A percentile compares a stretch with the other conserved stretches of the same genome.
These are phyloP conservation scores for Chrysanthemum makinoi DNA, from an alignment of 129 eudicot species.

Conservation along the genomic window DNA sequence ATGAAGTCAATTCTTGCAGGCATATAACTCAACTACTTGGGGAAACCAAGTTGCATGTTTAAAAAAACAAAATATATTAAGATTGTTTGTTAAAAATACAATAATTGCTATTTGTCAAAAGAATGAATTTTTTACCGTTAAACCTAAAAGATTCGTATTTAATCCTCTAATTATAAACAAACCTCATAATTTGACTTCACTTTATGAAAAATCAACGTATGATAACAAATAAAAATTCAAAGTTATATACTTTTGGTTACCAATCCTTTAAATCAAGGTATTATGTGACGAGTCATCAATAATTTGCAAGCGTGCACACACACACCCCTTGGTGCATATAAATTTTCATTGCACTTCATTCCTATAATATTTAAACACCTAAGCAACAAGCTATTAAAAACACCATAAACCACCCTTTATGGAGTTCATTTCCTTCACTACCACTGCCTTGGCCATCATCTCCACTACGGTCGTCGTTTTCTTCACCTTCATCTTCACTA, in stretches of 20 bases:
- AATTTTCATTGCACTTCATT: conserved; percentile 20
- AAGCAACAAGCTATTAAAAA: neutral
- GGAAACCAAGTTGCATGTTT: too few species aligned
- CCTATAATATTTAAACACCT: conserved; percentile 19
- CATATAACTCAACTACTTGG: neutral
- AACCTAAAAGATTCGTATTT: too few species aligned
- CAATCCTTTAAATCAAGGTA: conserved; percentile 27
- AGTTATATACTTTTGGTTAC: too few species aligned
- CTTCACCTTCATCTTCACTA: conserved; percentile 27
- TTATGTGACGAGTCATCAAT: conserved; percentile 31
- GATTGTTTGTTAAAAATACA: too few species aligned
- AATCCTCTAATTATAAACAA: too few species aligned
- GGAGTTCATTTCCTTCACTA: conserved; percentile 35
- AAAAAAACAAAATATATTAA: too few species aligned
- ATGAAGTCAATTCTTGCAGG: conserved; percentile 14
- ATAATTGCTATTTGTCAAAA: too few species aligned
- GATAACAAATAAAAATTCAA: too few species aligned
- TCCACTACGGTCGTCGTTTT: conserved; percentile 18
- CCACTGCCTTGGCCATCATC: conserved; percentile 19
- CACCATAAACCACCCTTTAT: conserved; percentile 26
- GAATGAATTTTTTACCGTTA: too few species aligned
- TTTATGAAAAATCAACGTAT: too few species aligned
- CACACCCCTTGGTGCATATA: conserved; percentile 27
- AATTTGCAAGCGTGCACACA: conserved; percentile 47
- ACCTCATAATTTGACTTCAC: too few species aligned